Base-by-base conservation (phyloP, 768 basidiomycete genomes). In the Rhizopogon roseolus region DNA sequence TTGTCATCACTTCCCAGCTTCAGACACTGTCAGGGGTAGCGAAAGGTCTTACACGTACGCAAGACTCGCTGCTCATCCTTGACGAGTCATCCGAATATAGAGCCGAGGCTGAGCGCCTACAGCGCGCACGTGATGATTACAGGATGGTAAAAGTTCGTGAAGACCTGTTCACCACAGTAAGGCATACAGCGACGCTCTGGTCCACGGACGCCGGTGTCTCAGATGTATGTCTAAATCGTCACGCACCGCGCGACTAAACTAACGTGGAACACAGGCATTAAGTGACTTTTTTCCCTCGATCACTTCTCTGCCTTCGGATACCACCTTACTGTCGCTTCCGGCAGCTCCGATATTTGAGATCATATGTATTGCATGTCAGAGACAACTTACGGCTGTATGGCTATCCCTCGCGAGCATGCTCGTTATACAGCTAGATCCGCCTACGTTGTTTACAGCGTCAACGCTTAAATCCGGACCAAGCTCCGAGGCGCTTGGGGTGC, bases 211-310 rank as follows among this genome's bases (percentile, higher is more conserved):
- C 84, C 2, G 84, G 81, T 49, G 75, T 93, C 53, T 81, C 85
- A 42, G 83, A 85, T 66, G 94, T 95, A 64, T 55, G 88, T 78
- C 37, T 39, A 43, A 28, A 36, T 41, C 54, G 41, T 34, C n/a
- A 36, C 37, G 10, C 42, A 63, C 49, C 13, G 5, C 17, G 41
- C 11, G 36, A 43, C 50, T 17, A 0, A 54, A 43, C 50, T 17
- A 0, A 54, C 36, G 34, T 11, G 5, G 17, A 11, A 19, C 28
- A 49, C 22, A 93, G 91, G 83, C 84, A 5, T 69, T 92, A 56
- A 92, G 88, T 73, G 86, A 92, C 59, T 73, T 96, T 36, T 79
- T 93, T 73, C 91, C 89, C 57, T 86, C 90, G 0, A 88, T 95
- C 53, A 93, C 94, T 0, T 83, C 86, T 2, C 77, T 95, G 29